These are phyloP conservation scores for Annulohypoxylon bovei DNA, from an alignment of 495 filamentous ascomycete species.

Conservation along the genomic window DNA sequence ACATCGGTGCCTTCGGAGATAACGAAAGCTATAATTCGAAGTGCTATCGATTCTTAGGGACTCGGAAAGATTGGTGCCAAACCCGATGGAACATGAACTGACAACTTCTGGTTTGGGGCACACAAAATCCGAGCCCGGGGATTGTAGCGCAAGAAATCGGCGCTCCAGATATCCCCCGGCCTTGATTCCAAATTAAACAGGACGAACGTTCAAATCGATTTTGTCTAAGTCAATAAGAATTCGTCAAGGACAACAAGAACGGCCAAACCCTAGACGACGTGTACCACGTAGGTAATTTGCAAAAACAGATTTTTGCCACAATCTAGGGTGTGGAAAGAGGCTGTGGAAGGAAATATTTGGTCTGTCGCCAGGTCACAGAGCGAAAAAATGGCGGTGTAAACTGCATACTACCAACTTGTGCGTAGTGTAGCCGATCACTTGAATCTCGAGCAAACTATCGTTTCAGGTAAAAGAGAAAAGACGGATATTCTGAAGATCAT, in stretches of 20 bases:
- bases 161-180: not conserved
- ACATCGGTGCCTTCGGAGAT: not conserved
- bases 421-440: not conserved
- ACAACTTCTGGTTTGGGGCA: not conserved
- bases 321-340: not conserved
- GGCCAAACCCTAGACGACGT: not conserved
- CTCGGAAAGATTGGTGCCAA: not conserved
- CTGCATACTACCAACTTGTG: not conserved
- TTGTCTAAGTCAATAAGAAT: not conserved
- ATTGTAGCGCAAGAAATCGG: not conserved
- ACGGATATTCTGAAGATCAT: not conserved
- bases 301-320: conserved; percentile 2
- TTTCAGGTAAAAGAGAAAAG: not conserved
- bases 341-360: not conserved
- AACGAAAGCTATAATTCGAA: not conserved
- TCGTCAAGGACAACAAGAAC: not conserved
- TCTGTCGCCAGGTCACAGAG: conserved; percentile 1
- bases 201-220: not conserved
- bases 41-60: not conserved
- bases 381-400: not conserved
- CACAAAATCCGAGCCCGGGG: not conserved
- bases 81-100: not conserved
- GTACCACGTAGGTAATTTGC: not conserved
- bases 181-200: not conserved
- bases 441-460: not conserved